Conservation (phyloP, 345 rosid genomes). For the Hibiscus mutabilis region DNA sequence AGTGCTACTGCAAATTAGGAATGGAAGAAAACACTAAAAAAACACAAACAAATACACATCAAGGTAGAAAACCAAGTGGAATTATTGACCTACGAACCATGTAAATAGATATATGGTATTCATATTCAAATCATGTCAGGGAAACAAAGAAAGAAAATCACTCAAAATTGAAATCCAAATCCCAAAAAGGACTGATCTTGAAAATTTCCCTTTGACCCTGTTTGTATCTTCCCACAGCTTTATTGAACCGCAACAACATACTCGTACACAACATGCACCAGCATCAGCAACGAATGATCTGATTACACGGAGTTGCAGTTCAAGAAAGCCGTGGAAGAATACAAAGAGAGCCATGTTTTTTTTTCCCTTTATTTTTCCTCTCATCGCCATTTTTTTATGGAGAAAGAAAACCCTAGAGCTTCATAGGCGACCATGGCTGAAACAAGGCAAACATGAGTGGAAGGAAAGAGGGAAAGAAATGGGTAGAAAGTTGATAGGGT, state of each 20-base stretch:
- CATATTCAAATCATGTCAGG: no score
- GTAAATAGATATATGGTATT: no score
- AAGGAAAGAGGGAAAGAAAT: not conserved
- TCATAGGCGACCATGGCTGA: not conserved
- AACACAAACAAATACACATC: no score
- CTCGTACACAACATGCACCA: not conserved
- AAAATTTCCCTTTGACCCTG: slow-evolving; percentile 29
- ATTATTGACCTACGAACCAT: not conserved
- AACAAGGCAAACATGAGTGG: not conserved
- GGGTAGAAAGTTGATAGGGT: slow-evolving; percentile 4
- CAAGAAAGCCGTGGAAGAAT: slow-evolving; percentile 99
- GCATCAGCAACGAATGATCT: not conserved
- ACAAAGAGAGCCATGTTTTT: slow-evolving; percentile 51
- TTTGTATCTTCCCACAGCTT: slow-evolving; percentile 95
- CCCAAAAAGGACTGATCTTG: not conserved
- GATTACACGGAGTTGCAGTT: slow-evolving; percentile 49
- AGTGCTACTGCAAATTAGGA: not conserved
- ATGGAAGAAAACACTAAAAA: not conserved
- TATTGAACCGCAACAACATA: slow-evolving; percentile 57
- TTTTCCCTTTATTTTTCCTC: not conserved
- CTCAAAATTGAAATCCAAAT: not conserved
- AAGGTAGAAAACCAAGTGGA: not conserved
- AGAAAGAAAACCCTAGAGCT: not conserved
- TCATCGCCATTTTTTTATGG: not conserved
- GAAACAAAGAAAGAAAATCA: not conserved